Percentiles rank a stretch among this genome's conserved stretches.
These are phyloP conservation scores for Anthostomella pinea DNA, from an alignment of 2,329 filamentous ascomycete species.

Conservation along the genomic window DNA sequence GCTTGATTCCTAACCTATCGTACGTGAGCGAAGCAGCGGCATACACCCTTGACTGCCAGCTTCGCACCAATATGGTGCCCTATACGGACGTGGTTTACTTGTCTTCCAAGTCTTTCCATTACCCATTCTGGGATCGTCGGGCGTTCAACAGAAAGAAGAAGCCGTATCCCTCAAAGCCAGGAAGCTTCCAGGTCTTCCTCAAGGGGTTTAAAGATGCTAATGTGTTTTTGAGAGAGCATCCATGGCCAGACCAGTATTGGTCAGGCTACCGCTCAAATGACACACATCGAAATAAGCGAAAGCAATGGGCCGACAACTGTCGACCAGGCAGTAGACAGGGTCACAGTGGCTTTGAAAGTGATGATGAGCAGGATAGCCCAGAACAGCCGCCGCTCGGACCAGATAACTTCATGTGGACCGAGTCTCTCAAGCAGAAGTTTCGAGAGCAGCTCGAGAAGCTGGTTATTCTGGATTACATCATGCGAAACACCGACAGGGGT, in stretches of 20 bases:
- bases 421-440: conserved; percentile 83
- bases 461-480: conserved; percentile 97
- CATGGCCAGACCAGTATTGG: conserved; percentile 89
- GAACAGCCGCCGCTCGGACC: conserved; percentile 40
- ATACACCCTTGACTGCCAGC: conserved; percentile 86
- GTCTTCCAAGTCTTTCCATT: conserved; percentile 96
- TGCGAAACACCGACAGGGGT: conserved; percentile 96
- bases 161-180: conserved; percentile 81
- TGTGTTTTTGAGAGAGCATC: conserved; percentile 88
- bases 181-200: conserved; percentile 96
- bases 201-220: conserved; percentile 98
- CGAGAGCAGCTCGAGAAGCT: conserved; percentile 94
- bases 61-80: conserved; percentile 88
- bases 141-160: conserved; percentile 86
- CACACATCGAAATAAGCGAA: conserved; percentile 64
- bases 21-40: conserved; percentile 98
- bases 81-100: conserved; percentile 94
- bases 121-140: conserved; percentile 94
- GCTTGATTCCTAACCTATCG: conserved; percentile 91
- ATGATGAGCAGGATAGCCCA: conserved; percentile 41
- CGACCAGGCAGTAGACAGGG: conserved; percentile 53
- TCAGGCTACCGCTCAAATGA: conserved; percentile 67
- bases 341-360: conserved; percentile 46
- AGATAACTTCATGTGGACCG: conserved; percentile 78
- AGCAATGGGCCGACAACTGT: conserved; percentile 78